Evolutionary conservation across 352 stramenopile species (phyloP), one percentile per base, ranked within the genome.

Genomic region (Phytophthora chlamydospora): DNA sequence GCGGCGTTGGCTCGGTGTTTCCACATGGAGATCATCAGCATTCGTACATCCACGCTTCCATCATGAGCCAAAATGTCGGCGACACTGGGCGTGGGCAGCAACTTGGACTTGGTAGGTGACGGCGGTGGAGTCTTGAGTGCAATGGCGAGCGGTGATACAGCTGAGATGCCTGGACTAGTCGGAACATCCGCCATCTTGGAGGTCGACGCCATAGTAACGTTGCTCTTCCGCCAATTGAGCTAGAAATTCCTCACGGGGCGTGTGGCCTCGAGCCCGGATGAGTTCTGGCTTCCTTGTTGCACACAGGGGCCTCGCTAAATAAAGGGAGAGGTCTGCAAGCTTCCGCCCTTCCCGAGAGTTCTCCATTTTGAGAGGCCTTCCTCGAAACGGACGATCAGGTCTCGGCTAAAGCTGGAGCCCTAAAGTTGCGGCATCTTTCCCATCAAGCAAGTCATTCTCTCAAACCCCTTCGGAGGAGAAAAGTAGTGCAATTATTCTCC

Each of bases 1-100:
- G 45, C 29, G 6, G 59, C 62, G 55, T 94, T 76, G 17, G 72
- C 69, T 40, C 85, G 79, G 50, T 89, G 73, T 40, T 81, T 89
- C 85, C 85, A 94, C 41, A 94, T 67, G 16, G 79, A 83, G 39
- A 89, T 80, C 76, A 92, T 90, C 10, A 92, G 58, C 11, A 80
- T 48, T 8, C 76, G 80, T 67, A 94, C 83, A 61, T 92, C 76
- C 24, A 92, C 73, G 32, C 65, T 74, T 52, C 79, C 84, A 38
- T 86, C 75, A 2, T 54, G 36, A 4, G 60, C 38, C 21, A 89
- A 60, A 42, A 85, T 79, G 33, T 73, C 53, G 19, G 75, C 71
- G 44, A 72, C 46, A 19, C 40, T 72, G 1, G 58, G 64, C 5
- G 57, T 58, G 9, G 50, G 16, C 11, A 42, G 4, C 8, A 67